Evolutionary conservation across 1,284 basidiomycete species (phyloP).

Genomic region (Boletus semigastroideus): DNA sequence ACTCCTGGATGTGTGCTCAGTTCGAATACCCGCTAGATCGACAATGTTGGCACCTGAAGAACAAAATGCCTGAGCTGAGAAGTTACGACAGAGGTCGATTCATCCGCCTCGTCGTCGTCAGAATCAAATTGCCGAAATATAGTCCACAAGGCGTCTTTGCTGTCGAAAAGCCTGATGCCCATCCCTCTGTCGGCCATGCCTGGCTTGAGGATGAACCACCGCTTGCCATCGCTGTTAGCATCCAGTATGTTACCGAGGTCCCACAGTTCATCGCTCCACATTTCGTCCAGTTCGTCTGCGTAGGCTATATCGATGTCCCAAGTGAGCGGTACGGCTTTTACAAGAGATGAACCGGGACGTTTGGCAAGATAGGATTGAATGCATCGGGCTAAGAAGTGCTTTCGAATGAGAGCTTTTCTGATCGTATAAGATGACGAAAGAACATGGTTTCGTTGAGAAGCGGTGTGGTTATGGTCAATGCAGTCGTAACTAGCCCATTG

Average conservation of each 20-base stretch:
- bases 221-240: slow-evolving; percentile 30
- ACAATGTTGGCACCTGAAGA: slow-evolving; percentile 67
- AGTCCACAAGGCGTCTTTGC: slow-evolving; percentile 65
- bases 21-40: slow-evolving; percentile 1
- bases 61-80: slow-evolving; percentile 96
- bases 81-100: slow-evolving; percentile 55
- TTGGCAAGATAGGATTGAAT: slow-evolving; percentile 78
- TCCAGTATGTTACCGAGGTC: slow-evolving; percentile 74
- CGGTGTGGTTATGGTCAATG: slow-evolving; percentile 75
- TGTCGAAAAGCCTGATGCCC: slow-evolving; percentile 91
- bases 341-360: slow-evolving; percentile 56
- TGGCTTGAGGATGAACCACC: slow-evolving; percentile 95
- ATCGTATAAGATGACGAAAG: slow-evolving; percentile 88
- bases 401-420: slow-evolving; percentile 91
- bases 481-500: slow-evolving; percentile 86
- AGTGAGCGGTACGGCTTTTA: slow-evolving; percentile 67
- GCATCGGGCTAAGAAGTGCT: slow-evolving; percentile 86
- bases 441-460: slow-evolving; percentile 44
- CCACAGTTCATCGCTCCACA: slow-evolving; percentile 92
- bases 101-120: slow-evolving; percentile 36
- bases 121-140: slow-evolving; percentile 90
- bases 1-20: slow-evolving; percentile 60
- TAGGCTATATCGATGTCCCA: slow-evolving; percentile 90
- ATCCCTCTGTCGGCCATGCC: slow-evolving; percentile 97
- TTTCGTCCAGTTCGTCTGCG: slow-evolving; percentile 93